Evolutionary conservation across 23 red algal genomes (phyloP).

Genomic region (Gracilaria gracilis): DNA sequence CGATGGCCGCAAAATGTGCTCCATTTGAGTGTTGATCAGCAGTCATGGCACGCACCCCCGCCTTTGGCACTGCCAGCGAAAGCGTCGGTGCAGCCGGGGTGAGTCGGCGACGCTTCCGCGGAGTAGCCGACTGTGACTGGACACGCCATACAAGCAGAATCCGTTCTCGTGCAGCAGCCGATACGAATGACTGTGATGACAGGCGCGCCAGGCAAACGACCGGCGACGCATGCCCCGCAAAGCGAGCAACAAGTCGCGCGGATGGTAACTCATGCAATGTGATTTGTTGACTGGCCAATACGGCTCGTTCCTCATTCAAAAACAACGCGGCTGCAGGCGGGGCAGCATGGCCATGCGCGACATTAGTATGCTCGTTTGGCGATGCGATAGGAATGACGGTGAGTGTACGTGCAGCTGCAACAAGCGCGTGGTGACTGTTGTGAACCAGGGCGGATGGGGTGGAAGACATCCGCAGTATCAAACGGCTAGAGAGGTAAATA

Average conservation of each 20-base stretch:
- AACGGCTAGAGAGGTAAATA: slow-evolving; percentile 22
- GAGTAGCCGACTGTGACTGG: not conserved
- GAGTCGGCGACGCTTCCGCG: slow-evolving; percentile 16
- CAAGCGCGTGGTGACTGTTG: slow-evolving; percentile 12
- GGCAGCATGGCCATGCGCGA: slow-evolving; percentile 22
- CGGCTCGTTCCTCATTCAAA: not conserved
- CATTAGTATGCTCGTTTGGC: slow-evolving; percentile 2
- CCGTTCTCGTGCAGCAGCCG: slow-evolving; percentile 1
- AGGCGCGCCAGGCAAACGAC: slow-evolving; percentile 7
- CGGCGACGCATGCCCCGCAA: slow-evolving; percentile 43
- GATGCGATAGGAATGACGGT: slow-evolving; percentile 25
- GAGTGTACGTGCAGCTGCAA: slow-evolving; percentile 5
- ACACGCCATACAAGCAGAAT: slow-evolving; percentile 1
- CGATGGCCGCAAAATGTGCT: slow-evolving; percentile 9
- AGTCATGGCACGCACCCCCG: slow-evolving; percentile 5
- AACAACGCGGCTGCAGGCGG: slow-evolving; percentile 25
- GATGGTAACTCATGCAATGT: slow-evolving; percentile 11
- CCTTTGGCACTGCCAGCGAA: not conserved
- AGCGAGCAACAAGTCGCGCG: not conserved
- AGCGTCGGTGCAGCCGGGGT: not conserved
- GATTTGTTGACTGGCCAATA: slow-evolving; percentile 33
- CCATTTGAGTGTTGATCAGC: slow-evolving; percentile 25
- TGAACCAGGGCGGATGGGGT: slow-evolving; percentile 29
- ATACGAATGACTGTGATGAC: slow-evolving; percentile 4
- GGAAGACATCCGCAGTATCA: slow-evolving; percentile 9